These are phyloP conservation scores for Grigorovia jiainica DNA, from an alignment of 805 yeast species.

Conservation along the genomic window DNA sequence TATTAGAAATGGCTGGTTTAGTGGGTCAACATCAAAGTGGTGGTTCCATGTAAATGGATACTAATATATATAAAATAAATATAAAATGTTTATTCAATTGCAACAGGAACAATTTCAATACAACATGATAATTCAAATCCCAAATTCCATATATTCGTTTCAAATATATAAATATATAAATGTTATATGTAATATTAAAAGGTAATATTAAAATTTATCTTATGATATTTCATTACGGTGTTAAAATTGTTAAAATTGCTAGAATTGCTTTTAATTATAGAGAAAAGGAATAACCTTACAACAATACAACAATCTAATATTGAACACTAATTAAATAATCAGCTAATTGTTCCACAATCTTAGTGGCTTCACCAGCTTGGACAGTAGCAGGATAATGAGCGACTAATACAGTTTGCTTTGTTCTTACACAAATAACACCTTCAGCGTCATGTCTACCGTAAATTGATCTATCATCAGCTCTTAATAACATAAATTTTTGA, in stretches of 20 bases:
- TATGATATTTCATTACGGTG: no score
- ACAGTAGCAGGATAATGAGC: constrained; percentile 93
- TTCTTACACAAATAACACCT: constrained; percentile 86
- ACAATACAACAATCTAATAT: constrained; percentile 41
- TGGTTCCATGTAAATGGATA: constrained; percentile 40
- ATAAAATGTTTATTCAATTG: no score
- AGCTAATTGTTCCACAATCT: constrained; percentile 89
- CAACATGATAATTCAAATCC: no score
- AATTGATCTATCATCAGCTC: constrained; percentile 86
- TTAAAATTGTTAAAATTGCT: no score
- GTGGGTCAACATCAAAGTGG: constrained; percentile 43
- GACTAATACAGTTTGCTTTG: constrained; percentile 82
- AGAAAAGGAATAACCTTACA: no score
- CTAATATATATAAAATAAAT: no score
- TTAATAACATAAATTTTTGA: constrained; percentile 76
- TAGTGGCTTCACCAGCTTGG: constrained; percentile 91
- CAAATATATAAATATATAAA: no score
- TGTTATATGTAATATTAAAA: background rate
- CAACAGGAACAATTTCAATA: no score
- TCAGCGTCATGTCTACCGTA: constrained; percentile 87
- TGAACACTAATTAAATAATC: constrained; percentile 87
- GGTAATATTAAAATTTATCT: background rate
- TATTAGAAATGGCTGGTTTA: constrained; percentile 74
- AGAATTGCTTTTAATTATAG: no score
- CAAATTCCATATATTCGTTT: no score